Conservation (phyloP, 1,139 yeast species). For the Eremothecium gossypii region DNA sequence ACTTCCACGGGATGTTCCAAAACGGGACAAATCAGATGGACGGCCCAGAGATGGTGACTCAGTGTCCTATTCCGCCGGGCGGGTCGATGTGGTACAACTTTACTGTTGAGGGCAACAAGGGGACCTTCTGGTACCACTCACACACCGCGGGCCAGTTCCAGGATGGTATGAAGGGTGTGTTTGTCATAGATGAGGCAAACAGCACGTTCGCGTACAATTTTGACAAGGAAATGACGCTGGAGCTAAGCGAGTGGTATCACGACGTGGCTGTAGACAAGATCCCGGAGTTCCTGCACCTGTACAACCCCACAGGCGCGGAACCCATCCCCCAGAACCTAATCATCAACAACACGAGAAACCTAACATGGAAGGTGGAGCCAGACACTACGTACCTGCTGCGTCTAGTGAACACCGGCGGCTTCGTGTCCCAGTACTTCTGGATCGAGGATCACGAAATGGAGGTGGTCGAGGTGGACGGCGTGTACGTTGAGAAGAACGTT, state of each 20-base stretch:
- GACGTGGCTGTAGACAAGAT: conserved; percentile 44
- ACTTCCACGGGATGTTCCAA: conserved; percentile 89
- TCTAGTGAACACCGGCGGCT: conserved; percentile 75
- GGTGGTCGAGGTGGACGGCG: conserved; percentile 78
- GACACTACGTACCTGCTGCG: conserved; percentile 72
- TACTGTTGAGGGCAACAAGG: conserved; percentile 70
- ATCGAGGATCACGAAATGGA: conserved; percentile 78
- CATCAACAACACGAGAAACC: conserved; percentile 69
- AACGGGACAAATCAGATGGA: conserved; percentile 66
- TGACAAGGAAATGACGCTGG: conserved; percentile 66
- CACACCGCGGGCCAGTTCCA: conserved; percentile 81
- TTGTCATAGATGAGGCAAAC: conserved; percentile 43
- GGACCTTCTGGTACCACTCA: conserved; percentile 94
- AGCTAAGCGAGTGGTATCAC: conserved; percentile 83
- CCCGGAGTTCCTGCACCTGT: conserved; percentile 50
- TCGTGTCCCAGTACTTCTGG: conserved; percentile 75
- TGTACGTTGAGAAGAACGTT: conserved; percentile 56
- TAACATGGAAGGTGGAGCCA: conserved; percentile 64
- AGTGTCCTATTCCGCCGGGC: conserved; percentile 80
- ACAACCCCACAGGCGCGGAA: conserved; percentile 95
- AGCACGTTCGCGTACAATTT: conserved; percentile 45
- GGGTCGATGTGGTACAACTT: conserved; percentile 64
- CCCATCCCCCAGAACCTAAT: conserved; percentile 79
- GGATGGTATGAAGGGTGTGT: conserved; percentile 81
- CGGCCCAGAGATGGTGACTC: conserved; percentile 80